Conservation (phyloP, 768 basidiomycete species). For the Boletus huronensis region DNA sequence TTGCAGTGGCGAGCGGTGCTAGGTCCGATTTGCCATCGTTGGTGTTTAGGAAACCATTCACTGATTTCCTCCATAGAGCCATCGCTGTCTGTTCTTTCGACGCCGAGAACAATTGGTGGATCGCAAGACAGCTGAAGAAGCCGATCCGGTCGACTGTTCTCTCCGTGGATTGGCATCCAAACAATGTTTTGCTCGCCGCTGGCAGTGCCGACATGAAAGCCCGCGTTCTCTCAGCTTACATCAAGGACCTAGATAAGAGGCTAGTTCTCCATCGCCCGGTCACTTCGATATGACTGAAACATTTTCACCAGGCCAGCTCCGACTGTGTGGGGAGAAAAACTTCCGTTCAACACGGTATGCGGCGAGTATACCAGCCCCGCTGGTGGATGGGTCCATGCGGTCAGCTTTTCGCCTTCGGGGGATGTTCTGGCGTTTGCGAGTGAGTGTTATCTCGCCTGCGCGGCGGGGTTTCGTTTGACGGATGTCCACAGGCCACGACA, state of each 20-base stretch:
- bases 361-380: conserved; percentile 87
- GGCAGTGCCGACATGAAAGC: conserved; percentile 99
- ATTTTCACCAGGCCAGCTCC: conserved; percentile 63
- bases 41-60: neutral
- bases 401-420: conserved; percentile 96
- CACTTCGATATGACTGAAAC: conserved; percentile 7
- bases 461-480: neutral
- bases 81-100: conserved; percentile 98
- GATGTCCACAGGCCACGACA: conserved; percentile 79
- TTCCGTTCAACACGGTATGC: conserved; percentile 97
- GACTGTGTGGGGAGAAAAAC: conserved; percentile 94
- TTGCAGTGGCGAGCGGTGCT: conserved; percentile 96
- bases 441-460: conserved; percentile 40
- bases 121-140: conserved; percentile 94
- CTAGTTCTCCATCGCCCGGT: conserved; percentile 30
- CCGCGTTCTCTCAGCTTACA: conserved; percentile 94
- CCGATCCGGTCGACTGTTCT: conserved; percentile 94
- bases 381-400: conserved; percentile 96
- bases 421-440: conserved; percentile 90
- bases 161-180: conserved; percentile 96
- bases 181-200: conserved; percentile 94
- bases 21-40: conserved; percentile 44
- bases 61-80: conserved; percentile 48
- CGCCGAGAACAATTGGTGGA: conserved; percentile 99
- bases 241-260: conserved; percentile 97